Percentiles rank a stretch among this genome's conserved stretches.
Evolutionary conservation across 371 early-diverging fungal genomes (phyloP).

Genomic region (Mucor sp.): DNA sequence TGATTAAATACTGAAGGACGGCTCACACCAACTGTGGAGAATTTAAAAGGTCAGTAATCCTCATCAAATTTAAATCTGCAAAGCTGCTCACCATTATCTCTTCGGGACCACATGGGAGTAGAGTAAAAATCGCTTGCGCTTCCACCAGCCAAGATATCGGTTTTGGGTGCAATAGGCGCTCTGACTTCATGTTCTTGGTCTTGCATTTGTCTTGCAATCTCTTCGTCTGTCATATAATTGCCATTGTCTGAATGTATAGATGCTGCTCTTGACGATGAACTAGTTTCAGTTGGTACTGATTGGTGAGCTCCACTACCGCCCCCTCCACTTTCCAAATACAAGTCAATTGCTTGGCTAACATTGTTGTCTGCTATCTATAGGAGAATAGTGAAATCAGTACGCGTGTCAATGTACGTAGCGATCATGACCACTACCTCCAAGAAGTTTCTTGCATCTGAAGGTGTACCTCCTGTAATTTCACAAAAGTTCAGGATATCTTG

Average conservation of each 20-base stretch:
- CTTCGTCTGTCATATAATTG: slow-evolving; percentile 47
- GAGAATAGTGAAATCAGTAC: background rate
- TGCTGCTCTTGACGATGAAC: slow-evolving; percentile 6
- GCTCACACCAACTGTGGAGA: background rate
- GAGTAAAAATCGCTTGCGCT: slow-evolving; percentile 3
- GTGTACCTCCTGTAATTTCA: slow-evolving; percentile 41
- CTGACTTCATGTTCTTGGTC: slow-evolving; percentile 56
- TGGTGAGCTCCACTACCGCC: slow-evolving; percentile 4
- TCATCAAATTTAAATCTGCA: background rate
- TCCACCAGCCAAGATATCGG: slow-evolving; percentile 71
- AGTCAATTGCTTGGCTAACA: slow-evolving; percentile 42
- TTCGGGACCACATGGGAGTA: slow-evolving; percentile 2
- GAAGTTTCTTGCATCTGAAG: slow-evolving; percentile 40
- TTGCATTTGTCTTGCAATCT: slow-evolving; percentile 55
- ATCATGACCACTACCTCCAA: slow-evolving; percentile 30
- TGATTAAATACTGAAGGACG: slow-evolving; percentile 50
- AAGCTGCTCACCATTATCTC: background rate
- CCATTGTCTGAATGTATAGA: slow-evolving; percentile 6
- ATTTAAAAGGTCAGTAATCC: background rate
- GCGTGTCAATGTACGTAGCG: no score
- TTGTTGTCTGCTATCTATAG: slow-evolving; percentile 47
- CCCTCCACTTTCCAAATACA: slow-evolving; percentile 43
- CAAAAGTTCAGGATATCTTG: slow-evolving; percentile 40
- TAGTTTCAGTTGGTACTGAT: background rate
- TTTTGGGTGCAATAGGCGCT: slow-evolving; percentile 78